Percentiles rank a stretch among this genome's conserved stretches.
Evolutionary conservation across 345 rosid genomes (phyloP).

Genomic region (Murraya koenigii): DNA sequence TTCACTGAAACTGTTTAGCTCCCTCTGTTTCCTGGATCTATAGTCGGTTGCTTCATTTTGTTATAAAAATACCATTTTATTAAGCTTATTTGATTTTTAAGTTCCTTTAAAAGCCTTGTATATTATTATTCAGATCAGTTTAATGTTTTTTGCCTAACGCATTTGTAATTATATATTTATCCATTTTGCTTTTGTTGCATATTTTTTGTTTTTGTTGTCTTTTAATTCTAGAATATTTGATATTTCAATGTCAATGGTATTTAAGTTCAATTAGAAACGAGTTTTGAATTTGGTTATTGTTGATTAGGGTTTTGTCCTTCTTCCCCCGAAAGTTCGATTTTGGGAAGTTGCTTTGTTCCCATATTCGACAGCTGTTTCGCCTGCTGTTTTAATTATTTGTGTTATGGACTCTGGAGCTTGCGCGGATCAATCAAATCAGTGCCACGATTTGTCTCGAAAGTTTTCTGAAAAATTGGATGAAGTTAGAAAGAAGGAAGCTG

Average conservation of each 20-base stretch:
- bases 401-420: constrained; percentile 29
- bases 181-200: not conserved
- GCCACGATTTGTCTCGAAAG: constrained; percentile 8
- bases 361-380: constrained; percentile 12
- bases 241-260: not conserved
- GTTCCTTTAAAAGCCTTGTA: not conserved
- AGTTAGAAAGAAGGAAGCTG: constrained; percentile 2
- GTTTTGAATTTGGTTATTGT: not conserved
- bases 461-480: constrained; percentile 1
- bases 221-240: not conserved
- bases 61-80: not conserved
- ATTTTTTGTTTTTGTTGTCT: not conserved
- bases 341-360: not conserved
- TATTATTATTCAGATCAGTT: not conserved
- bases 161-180: not conserved
- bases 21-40: not conserved
- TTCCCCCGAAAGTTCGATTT: not conserved
- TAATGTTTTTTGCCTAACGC: not conserved
- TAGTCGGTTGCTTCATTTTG: not conserved
- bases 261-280: not conserved
- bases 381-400: not conserved
- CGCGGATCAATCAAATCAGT: not conserved
- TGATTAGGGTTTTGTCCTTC: not conserved
- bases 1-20: not conserved
- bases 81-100: not conserved